Evolutionary conservation across 805 yeast genomes (phyloP), one percentile per base, ranked within the genome.

Genomic region (Lipomyces japonicus): DNA sequence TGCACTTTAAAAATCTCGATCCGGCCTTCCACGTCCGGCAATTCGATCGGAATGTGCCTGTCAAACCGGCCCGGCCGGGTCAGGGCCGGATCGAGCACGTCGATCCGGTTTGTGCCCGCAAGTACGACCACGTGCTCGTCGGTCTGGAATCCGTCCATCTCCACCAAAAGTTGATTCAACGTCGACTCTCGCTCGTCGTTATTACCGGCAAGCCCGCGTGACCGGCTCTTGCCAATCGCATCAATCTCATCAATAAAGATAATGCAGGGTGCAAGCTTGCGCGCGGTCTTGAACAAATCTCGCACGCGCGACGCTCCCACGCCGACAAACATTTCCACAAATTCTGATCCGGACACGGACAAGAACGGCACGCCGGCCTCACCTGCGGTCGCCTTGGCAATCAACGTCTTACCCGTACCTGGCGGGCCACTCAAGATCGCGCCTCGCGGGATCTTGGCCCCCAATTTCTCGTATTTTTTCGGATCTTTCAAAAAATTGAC

Each of bases 301-400:
- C 98, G 89, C 25, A 93, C 98, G 68, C 98, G 80, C 16, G 95
- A 85, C 1, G 98, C 97, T 72, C 98, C 98, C 22, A 91, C 97
- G 75, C 98, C 98, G 26, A 90, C 97, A 74, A 89, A 93, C 97
- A 91, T 93, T 68, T 91, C 97, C 12, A 93, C 96, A 61, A 91
- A 91, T 68, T 91, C 98, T 4, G 97, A 90, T 57, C 98, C 98
- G 0, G 96, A 86, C 18, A 93, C 97, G 14, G 95, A 86, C 62
- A 82, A 82, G 67, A 93, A 93, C 38, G 99, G 97, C 36, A 93
- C 98, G 50, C 93, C 95, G 0, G 99, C 98, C 69, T 93, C 99
- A 59, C 98, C 98, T 1, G 98, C 98, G 43, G 97, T 93, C 3
- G 99, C 99, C 66, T 88, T 91, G 10, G 99, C 99, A 44, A 93